Conservation (phyloP, 768 basidiomycete genomes). For the Panaeolus cyanescens region DNA sequence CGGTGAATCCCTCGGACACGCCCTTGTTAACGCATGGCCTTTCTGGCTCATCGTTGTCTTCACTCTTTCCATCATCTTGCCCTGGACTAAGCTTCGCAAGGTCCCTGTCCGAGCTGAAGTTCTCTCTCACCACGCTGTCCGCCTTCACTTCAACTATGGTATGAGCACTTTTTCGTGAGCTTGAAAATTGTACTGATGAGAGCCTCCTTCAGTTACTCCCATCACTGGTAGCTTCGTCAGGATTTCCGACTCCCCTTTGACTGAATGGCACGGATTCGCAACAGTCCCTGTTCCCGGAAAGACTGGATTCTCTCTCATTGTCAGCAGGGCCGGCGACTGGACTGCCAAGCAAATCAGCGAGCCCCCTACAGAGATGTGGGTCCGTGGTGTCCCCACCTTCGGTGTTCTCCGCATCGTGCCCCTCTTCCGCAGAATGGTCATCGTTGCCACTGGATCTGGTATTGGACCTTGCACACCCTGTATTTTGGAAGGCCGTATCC, state of each 20-base stretch:
- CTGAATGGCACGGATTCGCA: conserved; percentile 64
- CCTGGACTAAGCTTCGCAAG: conserved; percentile 59
- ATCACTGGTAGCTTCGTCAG: conserved; percentile 48
- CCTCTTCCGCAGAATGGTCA: conserved; percentile 54
- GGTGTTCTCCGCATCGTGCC: conserved; percentile 57
- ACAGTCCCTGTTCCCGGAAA: conserved; percentile 50
- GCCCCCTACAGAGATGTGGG: conserved; percentile 57
- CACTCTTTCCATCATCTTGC: conserved; percentile 58
- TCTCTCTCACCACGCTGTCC: conserved; percentile 57
- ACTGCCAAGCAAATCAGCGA: conserved; percentile 51
- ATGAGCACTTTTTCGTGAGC: conserved; percentile 9
- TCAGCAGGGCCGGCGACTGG: conserved; percentile 63
- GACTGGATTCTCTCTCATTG: conserved; percentile 55
- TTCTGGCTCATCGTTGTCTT: conserved; percentile 61
- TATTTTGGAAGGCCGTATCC: conserved; percentile 51
- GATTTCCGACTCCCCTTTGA: conserved; percentile 46
- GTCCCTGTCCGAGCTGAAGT: conserved; percentile 54
- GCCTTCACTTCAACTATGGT: conserved; percentile 64
- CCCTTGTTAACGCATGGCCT: conserved; percentile 43
- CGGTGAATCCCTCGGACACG: conserved; percentile 39
- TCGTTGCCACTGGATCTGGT: conserved; percentile 64
- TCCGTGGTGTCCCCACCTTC: conserved; percentile 57
- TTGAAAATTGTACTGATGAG: not conserved
- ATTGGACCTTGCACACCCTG: conserved; percentile 62
- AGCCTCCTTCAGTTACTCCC: conserved; percentile 35